These are phyloP conservation scores for Penicillium dipodomyicola DNA, from an alignment of 495 filamentous ascomycete genomes.

Conservation along the genomic window DNA sequence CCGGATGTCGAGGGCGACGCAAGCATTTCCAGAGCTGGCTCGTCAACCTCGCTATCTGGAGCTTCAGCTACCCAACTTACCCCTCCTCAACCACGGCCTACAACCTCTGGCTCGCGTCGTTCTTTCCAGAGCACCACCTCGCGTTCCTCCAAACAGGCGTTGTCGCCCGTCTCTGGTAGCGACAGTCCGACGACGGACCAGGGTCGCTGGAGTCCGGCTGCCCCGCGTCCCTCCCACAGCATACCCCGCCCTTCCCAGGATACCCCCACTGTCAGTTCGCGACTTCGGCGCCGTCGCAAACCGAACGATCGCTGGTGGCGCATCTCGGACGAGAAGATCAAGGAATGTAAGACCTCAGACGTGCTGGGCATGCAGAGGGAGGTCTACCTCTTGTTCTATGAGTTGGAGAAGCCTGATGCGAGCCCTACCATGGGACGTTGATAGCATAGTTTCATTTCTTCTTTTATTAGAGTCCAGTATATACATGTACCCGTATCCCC, in stretches of 20 bases:
- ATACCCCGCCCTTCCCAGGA: slow-evolving; percentile 29
- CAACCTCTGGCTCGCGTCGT: slow-evolving; percentile 38
- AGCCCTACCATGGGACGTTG: slow-evolving; percentile 11
- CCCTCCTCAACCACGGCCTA: slow-evolving; percentile 37
- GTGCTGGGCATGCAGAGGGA: slow-evolving; percentile 92
- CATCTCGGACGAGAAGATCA: slow-evolving; percentile 96
- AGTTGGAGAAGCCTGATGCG: slow-evolving; percentile 57
- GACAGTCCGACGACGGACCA: slow-evolving; percentile 31
- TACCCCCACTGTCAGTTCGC: slow-evolving; percentile 23
- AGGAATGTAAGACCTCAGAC: slow-evolving; percentile 86
- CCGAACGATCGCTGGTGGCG: slow-evolving; percentile 87
- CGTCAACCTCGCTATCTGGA: slow-evolving; percentile 43
- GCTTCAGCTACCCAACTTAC: slow-evolving; percentile 26
- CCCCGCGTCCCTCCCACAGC: slow-evolving; percentile 26
- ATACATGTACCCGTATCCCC: background rate
- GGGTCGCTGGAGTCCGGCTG: slow-evolving; percentile 32
- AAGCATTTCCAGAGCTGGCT: slow-evolving; percentile 37
- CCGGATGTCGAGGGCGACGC: slow-evolving; percentile 30
- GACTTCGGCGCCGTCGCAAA: slow-evolving; percentile 56
- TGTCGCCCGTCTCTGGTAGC: slow-evolving; percentile 23
- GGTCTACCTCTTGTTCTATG: slow-evolving; percentile 96
- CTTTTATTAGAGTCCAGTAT: slow-evolving; percentile 2
- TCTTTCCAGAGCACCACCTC: slow-evolving; percentile 40
- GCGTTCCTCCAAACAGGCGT: slow-evolving; percentile 29
- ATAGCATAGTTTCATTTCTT: background rate